Evolutionary conservation across 2,329 filamentous ascomycete genomes (phyloP).

Genomic region (Botrytis paeoniae): DNA sequence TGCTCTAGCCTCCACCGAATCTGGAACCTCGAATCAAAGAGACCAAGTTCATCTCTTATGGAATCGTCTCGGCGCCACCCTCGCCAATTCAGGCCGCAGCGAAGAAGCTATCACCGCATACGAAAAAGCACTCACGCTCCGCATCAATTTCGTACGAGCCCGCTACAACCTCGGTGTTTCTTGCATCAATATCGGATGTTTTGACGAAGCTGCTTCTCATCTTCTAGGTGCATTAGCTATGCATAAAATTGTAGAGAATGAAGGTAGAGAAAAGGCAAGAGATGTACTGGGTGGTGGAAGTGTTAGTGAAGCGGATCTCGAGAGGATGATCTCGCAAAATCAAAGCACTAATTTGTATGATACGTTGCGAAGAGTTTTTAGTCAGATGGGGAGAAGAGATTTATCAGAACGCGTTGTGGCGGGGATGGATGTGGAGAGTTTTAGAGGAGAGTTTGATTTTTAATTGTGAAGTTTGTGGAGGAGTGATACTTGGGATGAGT

Average conservation of each 20-base stretch:
- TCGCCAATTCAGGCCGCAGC: slow-evolving; percentile 88
- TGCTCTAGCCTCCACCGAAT: slow-evolving; percentile 80
- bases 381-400: slow-evolving; percentile 88
- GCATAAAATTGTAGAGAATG: slow-evolving; percentile 89
- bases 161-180: slow-evolving; percentile 95
- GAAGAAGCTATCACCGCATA: slow-evolving; percentile 98
- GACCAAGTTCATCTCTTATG: slow-evolving; percentile 90
- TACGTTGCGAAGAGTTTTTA: slow-evolving; percentile 90
- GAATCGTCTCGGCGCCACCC: slow-evolving; percentile 93
- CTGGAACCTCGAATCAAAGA: slow-evolving; percentile 77
- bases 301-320: slow-evolving; percentile 69
- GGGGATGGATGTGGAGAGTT: slow-evolving; percentile 86
- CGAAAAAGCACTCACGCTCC: slow-evolving; percentile 82
- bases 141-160: slow-evolving; percentile 94
- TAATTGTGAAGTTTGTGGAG: slow-evolving; percentile 34
- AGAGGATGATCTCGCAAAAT: slow-evolving; percentile 90
- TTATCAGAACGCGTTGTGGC: slow-evolving; percentile 81
- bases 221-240: slow-evolving; percentile 88
- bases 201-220: slow-evolving; percentile 88
- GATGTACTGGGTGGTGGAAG: slow-evolving; percentile 69
- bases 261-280: slow-evolving; percentile 76
- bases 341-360: slow-evolving; percentile 96
- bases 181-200: slow-evolving; percentile 97
- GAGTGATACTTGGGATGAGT: neutral
- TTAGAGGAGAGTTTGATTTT: slow-evolving; percentile 90